Evolutionary conservation across 306 rosid species (phyloP).

Genomic region (Gastrolobium villosum): DNA sequence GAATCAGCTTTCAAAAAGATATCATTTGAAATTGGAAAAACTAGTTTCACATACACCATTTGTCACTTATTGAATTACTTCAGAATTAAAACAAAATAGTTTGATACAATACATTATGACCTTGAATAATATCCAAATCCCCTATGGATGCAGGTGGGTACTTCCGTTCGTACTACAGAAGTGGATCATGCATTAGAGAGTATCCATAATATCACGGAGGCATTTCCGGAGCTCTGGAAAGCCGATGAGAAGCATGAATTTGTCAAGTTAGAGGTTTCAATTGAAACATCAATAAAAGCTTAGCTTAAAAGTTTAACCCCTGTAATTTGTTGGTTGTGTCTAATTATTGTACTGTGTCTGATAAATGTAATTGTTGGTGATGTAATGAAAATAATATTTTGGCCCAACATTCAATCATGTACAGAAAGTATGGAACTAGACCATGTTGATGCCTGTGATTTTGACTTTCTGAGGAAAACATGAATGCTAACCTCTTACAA

Average conservation of each 20-base stretch:
- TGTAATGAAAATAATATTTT: neutral
- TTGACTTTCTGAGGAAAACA: neutral
- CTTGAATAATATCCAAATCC: slow-evolving; percentile 23
- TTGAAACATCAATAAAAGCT: slow-evolving; percentile 76
- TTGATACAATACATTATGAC: neutral
- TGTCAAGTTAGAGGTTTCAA: slow-evolving; percentile 62
- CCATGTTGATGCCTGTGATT: neutral
- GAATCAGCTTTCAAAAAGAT: neutral
- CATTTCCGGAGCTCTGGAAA: slow-evolving; percentile 92
- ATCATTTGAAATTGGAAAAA: neutral
- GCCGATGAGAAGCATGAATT: slow-evolving; percentile 54
- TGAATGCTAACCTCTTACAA: no score
- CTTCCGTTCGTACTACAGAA: slow-evolving; percentile 56
- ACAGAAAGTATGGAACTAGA: neutral
- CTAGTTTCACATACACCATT: neutral
- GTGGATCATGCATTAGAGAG: slow-evolving; percentile 88
- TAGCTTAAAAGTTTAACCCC: slow-evolving; percentile 44
- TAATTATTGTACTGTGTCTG: neutral
- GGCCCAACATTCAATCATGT: neutral
- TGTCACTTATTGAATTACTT: neutral
- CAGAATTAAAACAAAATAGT: neutral
- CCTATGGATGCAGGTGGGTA: slow-evolving; percentile 69
- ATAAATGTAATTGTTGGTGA: neutral
- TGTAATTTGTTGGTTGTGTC: neutral
- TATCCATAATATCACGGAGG: slow-evolving; percentile 89